These are phyloP conservation scores for Myriosclerotinia curreyana DNA, from an alignment of 2,329 filamentous ascomycete genomes.

Conservation along the genomic window DNA sequence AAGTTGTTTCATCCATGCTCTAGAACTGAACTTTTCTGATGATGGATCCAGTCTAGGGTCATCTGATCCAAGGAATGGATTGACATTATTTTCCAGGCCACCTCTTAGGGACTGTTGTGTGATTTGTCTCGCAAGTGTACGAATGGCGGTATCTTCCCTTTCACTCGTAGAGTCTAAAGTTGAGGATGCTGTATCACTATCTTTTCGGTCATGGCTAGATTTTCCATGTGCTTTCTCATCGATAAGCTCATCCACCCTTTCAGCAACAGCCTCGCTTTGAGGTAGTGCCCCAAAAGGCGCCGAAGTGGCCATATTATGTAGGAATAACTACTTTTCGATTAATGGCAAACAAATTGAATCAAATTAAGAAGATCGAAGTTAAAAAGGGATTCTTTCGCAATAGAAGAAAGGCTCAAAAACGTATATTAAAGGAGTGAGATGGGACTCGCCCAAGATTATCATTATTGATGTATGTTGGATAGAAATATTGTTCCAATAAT, in stretches of 20 bases:
- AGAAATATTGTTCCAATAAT: not conserved
- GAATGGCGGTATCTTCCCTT: constrained; percentile 12
- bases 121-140: constrained; percentile 17
- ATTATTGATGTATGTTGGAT: not conserved
- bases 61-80: constrained; percentile 50
- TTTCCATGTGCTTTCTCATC: constrained; percentile 5
- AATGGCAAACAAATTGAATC: not conserved
- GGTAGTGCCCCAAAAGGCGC: constrained; percentile 23
- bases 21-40: constrained; percentile 52
- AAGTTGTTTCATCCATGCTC: constrained; percentile 59
- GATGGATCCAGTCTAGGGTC: constrained; percentile 54
- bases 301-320: constrained; percentile 24
- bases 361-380: not conserved
- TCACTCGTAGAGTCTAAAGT: constrained; percentile 12
- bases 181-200: constrained; percentile 17
- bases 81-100: constrained; percentile 38
- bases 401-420: not conserved
- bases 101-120: constrained; percentile 6
- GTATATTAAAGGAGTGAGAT: not conserved
- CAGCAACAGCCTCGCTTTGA: constrained; percentile 19
- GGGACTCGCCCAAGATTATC: not conserved
- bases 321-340: not conserved
- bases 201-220: not conserved
- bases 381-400: not conserved
- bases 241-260: constrained; percentile 19